A percentile compares a stretch with the other conserved stretches of the same genome.
These are phyloP conservation scores for Nicotiana undulata DNA, from an alignment of 257 asterid species.

Conservation along the genomic window DNA sequence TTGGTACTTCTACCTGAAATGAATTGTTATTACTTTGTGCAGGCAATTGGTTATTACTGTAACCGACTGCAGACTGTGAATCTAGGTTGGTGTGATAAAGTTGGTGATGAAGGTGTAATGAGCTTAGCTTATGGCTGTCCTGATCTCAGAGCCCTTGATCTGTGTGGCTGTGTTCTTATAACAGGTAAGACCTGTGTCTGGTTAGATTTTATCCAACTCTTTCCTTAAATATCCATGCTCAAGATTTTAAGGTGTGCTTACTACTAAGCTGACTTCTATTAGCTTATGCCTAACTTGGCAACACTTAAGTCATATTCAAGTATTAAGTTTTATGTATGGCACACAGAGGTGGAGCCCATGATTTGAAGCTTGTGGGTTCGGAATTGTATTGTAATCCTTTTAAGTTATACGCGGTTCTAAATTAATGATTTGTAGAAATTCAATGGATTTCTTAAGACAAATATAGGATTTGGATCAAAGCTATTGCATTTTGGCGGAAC, in stretches of 20 bases:
- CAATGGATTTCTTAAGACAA: too few species aligned
- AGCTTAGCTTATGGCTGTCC: conserved; percentile 97
- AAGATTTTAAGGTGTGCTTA: too few species aligned
- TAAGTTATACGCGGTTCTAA: too few species aligned
- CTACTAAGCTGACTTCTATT: background rate
- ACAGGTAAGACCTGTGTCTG: conserved; percentile 43
- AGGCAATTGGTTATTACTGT: conserved; percentile 90
- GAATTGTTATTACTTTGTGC: conserved; percentile 3
- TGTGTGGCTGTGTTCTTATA: conserved; percentile 90
- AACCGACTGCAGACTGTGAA: conserved; percentile 65
- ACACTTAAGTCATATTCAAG: background rate
- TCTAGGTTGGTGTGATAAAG: conserved; percentile 95
- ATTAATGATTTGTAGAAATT: too few species aligned
- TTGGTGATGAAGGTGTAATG: conserved; percentile 86
- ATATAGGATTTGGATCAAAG: too few species aligned
- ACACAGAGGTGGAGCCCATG: too few species aligned
- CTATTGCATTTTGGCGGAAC: too few species aligned
- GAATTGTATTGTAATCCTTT: too few species aligned
- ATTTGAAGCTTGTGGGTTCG: too few species aligned
- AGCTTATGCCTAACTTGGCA: background rate
- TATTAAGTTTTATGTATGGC: too few species aligned
- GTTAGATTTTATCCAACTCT: background rate
- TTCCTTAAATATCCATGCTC: too few species aligned
- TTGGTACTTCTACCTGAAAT: background rate
- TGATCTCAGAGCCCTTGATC: conserved; percentile 71